Evolutionary conservation across 1,139 yeast species (phyloP), one percentile per base, ranked within the genome.

Genomic region (Candida dubliniensis): DNA sequence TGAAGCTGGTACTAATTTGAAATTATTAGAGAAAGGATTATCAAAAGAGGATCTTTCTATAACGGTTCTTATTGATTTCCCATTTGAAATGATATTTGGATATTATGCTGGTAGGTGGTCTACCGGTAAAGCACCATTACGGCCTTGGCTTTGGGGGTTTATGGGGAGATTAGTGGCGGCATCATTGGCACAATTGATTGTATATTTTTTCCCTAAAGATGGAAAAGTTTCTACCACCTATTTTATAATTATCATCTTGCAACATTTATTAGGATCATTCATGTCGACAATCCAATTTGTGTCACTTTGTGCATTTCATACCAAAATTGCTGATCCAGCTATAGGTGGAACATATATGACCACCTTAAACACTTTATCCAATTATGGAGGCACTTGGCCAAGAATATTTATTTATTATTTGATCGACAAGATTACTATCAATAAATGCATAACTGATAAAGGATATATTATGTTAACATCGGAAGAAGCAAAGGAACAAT

Each of bases 281-380:
- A 88, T 91, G 96, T 81, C 93, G 5, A 93, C 99, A 0, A 84
- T 93, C 45, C 98, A 91, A 63, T 93, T 95, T 68, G 98, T 93
- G 25, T 87, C 96, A 4, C 82, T 93, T 44, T 86, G 91, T 59
- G 96, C 98, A 0, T 95, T 93, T 71, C 97, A 91, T 64, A 91
- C 97, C 4, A 84, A 85, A 56, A 87, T 95, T 43, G 96, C 99
- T 2, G 99, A 93, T 62, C 98, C 99, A 0, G 67, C 82, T 11
- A 88, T 93, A 55, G 99, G 99, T 13, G 99, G 99, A 1, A 95
- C 99, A 0, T 93, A 93, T 63, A 93, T 95, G 98, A 93, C 99
- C 0, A 84, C 96, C 1, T 71, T 93, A 46, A 95, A 95, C 64
- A 93, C 99, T 0, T 72, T 93, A 41, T 84, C 95, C 31, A 93